Evolutionary conservation across 805 yeast species (phyloP).

Genomic region (Yamadazyma insecticola): DNA sequence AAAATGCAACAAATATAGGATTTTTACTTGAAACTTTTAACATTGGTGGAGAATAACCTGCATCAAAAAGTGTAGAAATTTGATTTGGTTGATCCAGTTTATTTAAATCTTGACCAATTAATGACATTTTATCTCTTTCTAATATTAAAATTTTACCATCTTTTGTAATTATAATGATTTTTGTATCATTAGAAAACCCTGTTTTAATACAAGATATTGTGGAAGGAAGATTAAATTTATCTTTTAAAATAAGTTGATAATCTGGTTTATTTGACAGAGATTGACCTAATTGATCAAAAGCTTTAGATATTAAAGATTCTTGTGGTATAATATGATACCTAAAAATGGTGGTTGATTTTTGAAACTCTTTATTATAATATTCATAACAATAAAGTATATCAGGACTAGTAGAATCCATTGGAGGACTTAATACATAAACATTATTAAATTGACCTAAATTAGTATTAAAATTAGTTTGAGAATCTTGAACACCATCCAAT

Average conservation of each 20-base stretch:
- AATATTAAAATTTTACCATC: no score
- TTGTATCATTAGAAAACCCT: no score
- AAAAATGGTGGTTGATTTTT: constrained; percentile 17
- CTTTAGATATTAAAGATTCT: constrained; percentile 19
- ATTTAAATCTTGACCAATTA: constrained; percentile 36
- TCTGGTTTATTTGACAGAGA: constrained; percentile 15
- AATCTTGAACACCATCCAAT: neutral
- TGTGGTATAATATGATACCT: constrained; percentile 24
- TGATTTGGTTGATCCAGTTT: no score
- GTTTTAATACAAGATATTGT: no score
- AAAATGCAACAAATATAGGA: constrained; percentile 37
- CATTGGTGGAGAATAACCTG: constrained; percentile 49
- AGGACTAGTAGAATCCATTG: no score
- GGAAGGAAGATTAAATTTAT: no score
- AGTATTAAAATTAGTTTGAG: constrained; percentile 7
- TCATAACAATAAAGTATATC: constrained; percentile 42
- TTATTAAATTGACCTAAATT: constrained; percentile 12
- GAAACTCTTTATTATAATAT: constrained; percentile 11
- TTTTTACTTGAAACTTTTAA: constrained; percentile 4
- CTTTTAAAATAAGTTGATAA: no score
- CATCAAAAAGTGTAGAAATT: no score
- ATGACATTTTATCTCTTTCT: no score
- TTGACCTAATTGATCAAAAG: constrained; percentile 32
- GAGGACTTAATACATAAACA: no score
- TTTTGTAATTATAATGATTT: no score